phyloP scores from a whole-genome alignment of 1,284 basidiomycete species.

The Fomes fomentarius region DNA sequence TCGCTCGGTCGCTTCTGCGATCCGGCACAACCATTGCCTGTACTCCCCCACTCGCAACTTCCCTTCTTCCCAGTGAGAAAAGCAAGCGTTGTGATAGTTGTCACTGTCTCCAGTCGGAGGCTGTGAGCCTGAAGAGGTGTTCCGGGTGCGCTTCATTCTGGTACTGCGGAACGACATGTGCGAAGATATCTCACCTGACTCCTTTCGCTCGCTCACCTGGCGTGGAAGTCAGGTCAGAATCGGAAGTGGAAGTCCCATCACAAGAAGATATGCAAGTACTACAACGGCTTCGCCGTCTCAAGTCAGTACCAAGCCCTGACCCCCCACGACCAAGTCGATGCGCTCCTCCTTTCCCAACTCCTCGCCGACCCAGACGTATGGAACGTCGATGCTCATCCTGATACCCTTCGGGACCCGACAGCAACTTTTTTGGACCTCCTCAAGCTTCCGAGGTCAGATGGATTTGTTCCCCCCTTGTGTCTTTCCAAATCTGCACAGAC shows the following conservation, averaged over 20 bases:
- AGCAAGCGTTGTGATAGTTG: slow-evolving; percentile 68
- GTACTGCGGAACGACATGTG: slow-evolving; percentile 70
- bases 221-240: slow-evolving; percentile 58
- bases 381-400: neutral
- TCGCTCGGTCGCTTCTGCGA: slow-evolving; percentile 41
- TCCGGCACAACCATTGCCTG: slow-evolving; percentile 53
- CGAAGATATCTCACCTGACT: slow-evolving; percentile 23
- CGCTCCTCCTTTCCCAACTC: slow-evolving; percentile 64
- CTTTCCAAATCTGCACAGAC: slow-evolving; percentile 14
- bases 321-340: slow-evolving; percentile 58
- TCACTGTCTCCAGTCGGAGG: slow-evolving; percentile 35
- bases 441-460: slow-evolving; percentile 41
- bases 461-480: slow-evolving; percentile 28
- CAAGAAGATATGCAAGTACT: slow-evolving; percentile 62
- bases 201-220: neutral
- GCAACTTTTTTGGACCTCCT: slow-evolving; percentile 53
- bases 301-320: slow-evolving; percentile 49
- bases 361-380: slow-evolving; percentile 41
- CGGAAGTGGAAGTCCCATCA: slow-evolving; percentile 67
- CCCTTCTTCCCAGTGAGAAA: slow-evolving; percentile 59
- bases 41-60: slow-evolving; percentile 45
- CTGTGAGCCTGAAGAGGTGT: slow-evolving; percentile 49
- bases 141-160: slow-evolving; percentile 68
- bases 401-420: slow-evolving; percentile 21
- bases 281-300: slow-evolving; percentile 50